Evolutionary conservation across 768 basidiomycete genomes (phyloP).

Genomic region (Leccinum olivaceopallidum): DNA sequence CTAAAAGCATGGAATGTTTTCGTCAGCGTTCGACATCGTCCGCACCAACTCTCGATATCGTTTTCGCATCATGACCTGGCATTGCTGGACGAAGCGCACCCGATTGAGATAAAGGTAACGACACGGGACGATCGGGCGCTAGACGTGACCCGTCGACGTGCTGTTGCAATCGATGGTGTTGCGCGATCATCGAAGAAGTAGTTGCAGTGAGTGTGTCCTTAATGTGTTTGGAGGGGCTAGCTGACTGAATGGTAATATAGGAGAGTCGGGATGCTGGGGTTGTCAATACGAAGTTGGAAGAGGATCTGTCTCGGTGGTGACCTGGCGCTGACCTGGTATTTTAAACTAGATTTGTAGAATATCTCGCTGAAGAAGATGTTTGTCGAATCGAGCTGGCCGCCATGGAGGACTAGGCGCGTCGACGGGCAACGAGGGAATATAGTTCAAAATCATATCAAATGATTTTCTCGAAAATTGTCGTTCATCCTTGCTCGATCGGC

Average conservation of each 20-base stretch:
- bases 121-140: constrained; percentile 68
- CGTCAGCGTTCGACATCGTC: constrained; percentile 59
- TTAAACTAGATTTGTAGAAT: constrained; percentile 43
- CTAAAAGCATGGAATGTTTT: constrained; percentile 1
- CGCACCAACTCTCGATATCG: constrained; percentile 55
- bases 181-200: constrained; percentile 41
- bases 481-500: no score
- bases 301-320: constrained; percentile 50
- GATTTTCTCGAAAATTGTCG: no score
- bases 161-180: constrained; percentile 70
- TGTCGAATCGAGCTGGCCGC: constrained; percentile 48
- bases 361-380: constrained; percentile 64
- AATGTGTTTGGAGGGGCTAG: neutral
- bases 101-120: constrained; percentile 65
- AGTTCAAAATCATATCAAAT: no score
- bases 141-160: constrained; percentile 66
- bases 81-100: constrained; percentile 78
- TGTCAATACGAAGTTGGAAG: constrained; percentile 52
- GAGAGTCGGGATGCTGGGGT: constrained; percentile 47
- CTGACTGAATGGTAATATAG: constrained; percentile 27
- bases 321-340: neutral
- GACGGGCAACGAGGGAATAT: no score
- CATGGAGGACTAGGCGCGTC: constrained; percentile 37
- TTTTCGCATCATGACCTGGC: constrained; percentile 67
- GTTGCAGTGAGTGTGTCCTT: constrained; percentile 44